Percentiles rank a stretch among this genome's conserved stretches.
Evolutionary conservation across 306 rosid genomes (phyloP).

Genomic region (Castanospermum australe): DNA sequence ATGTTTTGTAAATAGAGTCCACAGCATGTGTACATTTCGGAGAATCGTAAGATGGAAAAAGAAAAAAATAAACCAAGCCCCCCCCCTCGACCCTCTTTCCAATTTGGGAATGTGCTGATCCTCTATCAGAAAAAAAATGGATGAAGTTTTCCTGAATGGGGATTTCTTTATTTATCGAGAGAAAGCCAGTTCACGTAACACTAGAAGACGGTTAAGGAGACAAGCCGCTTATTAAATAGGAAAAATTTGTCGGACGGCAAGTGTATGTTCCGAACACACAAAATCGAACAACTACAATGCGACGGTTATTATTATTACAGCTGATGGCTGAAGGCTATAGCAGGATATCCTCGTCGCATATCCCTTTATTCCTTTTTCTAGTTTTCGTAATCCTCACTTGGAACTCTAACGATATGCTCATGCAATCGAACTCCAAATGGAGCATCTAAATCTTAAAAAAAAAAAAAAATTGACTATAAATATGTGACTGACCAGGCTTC

Average conservation of each 20-base stretch:
- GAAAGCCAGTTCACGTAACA: background rate
- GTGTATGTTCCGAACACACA: background rate
- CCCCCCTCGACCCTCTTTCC: background rate
- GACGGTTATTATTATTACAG: background rate
- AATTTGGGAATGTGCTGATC: background rate
- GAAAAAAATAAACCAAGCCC: too few species aligned
- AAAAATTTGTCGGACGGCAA: background rate
- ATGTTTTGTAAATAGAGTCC: too few species aligned
- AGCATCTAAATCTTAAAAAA: background rate
- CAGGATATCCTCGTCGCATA: slow-evolving; percentile 57
- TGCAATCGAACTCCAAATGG: too few species aligned
- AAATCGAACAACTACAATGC: slow-evolving; percentile 3
- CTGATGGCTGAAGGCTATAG: background rate
- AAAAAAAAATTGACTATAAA: slow-evolving; percentile 34
- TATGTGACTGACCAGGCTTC: background rate
- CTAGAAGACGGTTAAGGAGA: background rate
- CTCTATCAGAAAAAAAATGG: background rate
- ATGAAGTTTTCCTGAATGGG: background rate
- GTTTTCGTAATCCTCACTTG: slow-evolving; percentile 25
- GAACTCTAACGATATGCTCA: background rate
- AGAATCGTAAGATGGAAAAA: too few species aligned
- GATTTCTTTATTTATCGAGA: background rate
- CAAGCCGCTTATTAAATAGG: background rate
- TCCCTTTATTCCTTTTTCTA: slow-evolving; percentile 37
- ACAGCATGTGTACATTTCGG: too few species aligned